Evolutionary conservation across 345 rosid genomes (phyloP).

Genomic region (Brassica nigra): DNA sequence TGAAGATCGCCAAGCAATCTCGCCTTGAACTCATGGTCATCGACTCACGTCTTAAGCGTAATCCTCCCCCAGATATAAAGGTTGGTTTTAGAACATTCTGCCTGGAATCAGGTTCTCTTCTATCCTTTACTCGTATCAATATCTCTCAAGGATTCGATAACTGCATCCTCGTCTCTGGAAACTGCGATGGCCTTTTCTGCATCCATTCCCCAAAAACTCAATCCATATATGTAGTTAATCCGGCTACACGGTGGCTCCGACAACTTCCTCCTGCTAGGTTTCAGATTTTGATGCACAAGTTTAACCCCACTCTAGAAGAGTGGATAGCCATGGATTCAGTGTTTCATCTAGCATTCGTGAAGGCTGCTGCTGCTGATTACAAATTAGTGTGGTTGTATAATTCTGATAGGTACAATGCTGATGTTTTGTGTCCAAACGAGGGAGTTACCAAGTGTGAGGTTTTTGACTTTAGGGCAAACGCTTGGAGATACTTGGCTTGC

Average conservation of each 20-base stretch:
- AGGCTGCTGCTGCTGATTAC: neutral
- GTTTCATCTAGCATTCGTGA: slow-evolving; percentile 11
- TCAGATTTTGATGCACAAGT: slow-evolving; percentile 3
- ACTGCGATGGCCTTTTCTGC: neutral
- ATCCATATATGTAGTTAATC: slow-evolving; percentile 16
- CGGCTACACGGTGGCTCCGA: slow-evolving; percentile 9
- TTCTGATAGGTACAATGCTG: neutral
- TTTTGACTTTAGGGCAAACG: slow-evolving; percentile 24
- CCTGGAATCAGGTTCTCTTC: neutral
- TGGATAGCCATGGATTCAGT: neutral
- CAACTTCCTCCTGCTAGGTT: slow-evolving; percentile 20
- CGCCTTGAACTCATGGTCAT: neutral
- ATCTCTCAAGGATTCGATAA: neutral
- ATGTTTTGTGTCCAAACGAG: neutral
- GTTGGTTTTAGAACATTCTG: neutral
- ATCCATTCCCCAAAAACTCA: neutral
- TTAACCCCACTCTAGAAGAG: neutral
- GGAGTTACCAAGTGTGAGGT: slow-evolving; percentile 24
- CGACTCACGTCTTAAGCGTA: neutral
- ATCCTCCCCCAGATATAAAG: no score
- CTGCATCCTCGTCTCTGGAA: neutral
- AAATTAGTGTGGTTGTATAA: slow-evolving; percentile 33
- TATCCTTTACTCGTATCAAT: neutral
- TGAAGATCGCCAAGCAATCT: neutral
- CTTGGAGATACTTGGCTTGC: slow-evolving; percentile 28